phyloP scores from a whole-genome alignment of 257 asterid genomes.

The Eustoma russellianum region DNA sequence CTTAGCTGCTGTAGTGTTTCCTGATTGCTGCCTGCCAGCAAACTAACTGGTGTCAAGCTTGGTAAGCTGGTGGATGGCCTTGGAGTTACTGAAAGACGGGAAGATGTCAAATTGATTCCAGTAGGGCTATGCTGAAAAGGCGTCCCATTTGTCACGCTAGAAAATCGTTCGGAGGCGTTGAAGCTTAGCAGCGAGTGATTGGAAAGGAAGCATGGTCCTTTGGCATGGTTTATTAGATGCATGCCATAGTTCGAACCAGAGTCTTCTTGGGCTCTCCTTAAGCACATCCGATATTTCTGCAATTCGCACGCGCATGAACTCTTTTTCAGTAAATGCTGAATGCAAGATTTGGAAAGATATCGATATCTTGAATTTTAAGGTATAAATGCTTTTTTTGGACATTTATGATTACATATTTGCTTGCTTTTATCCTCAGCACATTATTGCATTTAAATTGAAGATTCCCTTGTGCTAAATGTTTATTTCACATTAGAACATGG shows the following conservation, averaged over 20 bases:
- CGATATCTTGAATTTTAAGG: not conserved
- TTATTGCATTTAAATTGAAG: slow-evolving; percentile 6
- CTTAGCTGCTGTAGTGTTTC: slow-evolving; percentile 1
- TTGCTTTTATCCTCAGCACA: not conserved
- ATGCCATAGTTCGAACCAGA: slow-evolving; percentile 12
- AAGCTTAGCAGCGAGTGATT: slow-evolving; percentile 6
- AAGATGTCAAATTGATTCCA: slow-evolving; percentile 2
- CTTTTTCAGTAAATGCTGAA: not conserved
- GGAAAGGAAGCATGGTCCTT: slow-evolving; percentile 8
- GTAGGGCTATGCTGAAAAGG: slow-evolving; percentile 8
- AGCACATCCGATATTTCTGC: slow-evolving; percentile 56
- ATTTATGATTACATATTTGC: not conserved
- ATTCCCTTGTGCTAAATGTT: slow-evolving; percentile 14
- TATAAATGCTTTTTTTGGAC: not conserved
- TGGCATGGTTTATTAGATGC: slow-evolving; percentile 8
- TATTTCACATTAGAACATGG: slow-evolving; percentile 10
- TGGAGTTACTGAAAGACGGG: slow-evolving; percentile 1
- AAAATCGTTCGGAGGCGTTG: not conserved
- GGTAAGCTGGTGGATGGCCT: slow-evolving; percentile 1
- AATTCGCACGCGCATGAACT: not conserved
- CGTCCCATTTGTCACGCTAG: not conserved
- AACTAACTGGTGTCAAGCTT: not conserved
- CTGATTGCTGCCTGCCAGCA: not conserved
- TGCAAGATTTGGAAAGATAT: not conserved
- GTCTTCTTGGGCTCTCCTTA: slow-evolving; percentile 30